These are phyloP conservation scores for Eucalyptus urophylla DNA, from an alignment of 345 rosid species.

Conservation along the genomic window DNA sequence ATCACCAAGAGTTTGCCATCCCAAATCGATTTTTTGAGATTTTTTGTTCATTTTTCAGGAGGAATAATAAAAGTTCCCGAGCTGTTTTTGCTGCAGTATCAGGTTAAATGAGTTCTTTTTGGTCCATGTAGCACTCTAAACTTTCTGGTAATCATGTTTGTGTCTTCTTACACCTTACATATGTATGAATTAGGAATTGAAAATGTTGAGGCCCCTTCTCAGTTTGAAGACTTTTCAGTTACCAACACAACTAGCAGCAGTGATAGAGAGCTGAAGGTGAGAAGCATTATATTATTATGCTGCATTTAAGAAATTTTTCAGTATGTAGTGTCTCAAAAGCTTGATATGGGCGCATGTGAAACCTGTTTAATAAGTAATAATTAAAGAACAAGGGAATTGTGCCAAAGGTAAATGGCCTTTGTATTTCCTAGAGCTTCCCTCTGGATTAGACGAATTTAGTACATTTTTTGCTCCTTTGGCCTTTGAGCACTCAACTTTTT, in stretches of 20 bases:
- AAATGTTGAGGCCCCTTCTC: conserved; percentile 27
- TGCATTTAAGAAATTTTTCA: neutral
- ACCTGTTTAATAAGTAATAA: neutral
- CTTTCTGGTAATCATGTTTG: neutral
- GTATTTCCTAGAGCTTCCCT: neutral
- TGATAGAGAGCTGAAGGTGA: conserved; percentile 34
- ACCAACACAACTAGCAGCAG: conserved; percentile 1
- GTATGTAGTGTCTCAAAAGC: neutral
- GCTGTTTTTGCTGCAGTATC: conserved; percentile 28
- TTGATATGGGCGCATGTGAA: neutral
- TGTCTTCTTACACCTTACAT: neutral
- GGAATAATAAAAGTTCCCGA: neutral
- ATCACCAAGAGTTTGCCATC: neutral
- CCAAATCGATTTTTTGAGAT: neutral
- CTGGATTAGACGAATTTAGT: neutral
- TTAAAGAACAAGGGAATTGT: neutral
- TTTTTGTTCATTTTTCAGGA: conserved; percentile 16
- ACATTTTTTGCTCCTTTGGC: neutral
- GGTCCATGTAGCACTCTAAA: neutral
- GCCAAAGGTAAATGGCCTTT: neutral
- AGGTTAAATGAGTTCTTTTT: conserved; percentile 19
- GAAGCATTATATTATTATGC: neutral
- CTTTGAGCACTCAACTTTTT: neutral
- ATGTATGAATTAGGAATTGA: conserved; percentile 17
- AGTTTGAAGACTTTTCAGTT: conserved; percentile 35